Base-by-base conservation (phyloP, 2,329 filamentous ascomycete species). In the Neocucurbitaria cava region DNA sequence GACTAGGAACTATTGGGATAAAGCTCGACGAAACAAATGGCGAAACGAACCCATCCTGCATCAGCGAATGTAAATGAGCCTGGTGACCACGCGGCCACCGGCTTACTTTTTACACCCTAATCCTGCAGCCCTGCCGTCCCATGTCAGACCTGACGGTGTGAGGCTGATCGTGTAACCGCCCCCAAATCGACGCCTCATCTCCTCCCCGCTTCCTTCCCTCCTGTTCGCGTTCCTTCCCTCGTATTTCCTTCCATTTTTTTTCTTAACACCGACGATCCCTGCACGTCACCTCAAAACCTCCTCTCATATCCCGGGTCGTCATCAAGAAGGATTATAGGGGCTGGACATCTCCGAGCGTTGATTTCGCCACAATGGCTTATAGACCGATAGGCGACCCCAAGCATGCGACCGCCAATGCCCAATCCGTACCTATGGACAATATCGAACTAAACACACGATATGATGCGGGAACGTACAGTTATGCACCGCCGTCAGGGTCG, bases 401-500 rank as follows among this genome's bases (percentile, higher is more conserved):
- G 6, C 41, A 23, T 13, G 28, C n/a, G n/a, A n/a, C n/a, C n/a
- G n/a, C 41, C 5, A 35, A 17, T 35, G n/a, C 31, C 13, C 31
- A 35, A 8, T 35, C 31, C 15, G 15, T 17, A 35, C 38, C 46
- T 23, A 17, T 48, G 2, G 52, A 56, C 7, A 54, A 50, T 18
- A 51, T 56, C 21, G 60, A 58, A 18, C 20, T 60, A 26, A 53
- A 54, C 33, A 52, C 38, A n/a, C 46, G 17, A 28, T 59, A 61
- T 41, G 52, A 51, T 28, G 6, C 54, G 7, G 49, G 49, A 21
- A 36, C 49, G 11, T 47, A 47, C 23, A 48, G 20, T 33, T 57
- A 51, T 40, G 24, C 28, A 6, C 57, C 58, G 21, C 52, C 53
- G 1, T 31, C 41, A 44, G 53, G 42, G 7, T 18, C 28, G 9